Conservation (phyloP, 805 yeast genomes). For the Candida manassasensis region DNA sequence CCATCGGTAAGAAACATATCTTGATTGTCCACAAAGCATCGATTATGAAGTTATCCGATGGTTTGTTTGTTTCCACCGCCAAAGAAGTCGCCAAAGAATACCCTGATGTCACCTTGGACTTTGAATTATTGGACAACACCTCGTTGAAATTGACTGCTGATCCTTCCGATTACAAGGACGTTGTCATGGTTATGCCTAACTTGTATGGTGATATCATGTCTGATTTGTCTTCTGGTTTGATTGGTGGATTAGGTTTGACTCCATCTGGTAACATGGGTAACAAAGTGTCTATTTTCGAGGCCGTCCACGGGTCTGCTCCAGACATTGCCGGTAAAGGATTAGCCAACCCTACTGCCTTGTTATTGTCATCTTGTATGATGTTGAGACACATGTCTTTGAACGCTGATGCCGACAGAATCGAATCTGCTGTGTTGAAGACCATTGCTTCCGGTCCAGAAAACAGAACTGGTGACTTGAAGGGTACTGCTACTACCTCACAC, state of each 20-base stretch:
- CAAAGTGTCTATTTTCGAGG: conserved; percentile 96
- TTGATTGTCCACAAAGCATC: conserved; percentile 97
- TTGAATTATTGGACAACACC: conserved; percentile 93
- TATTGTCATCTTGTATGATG: conserved; percentile 97
- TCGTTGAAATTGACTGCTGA: conserved; percentile 85
- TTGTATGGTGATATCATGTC: conserved; percentile 99
- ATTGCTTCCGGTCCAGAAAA: conserved; percentile 94
- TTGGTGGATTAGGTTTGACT: conserved; percentile 98
- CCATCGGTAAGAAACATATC: conserved; percentile 82
- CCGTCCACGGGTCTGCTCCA: conserved; percentile 99
- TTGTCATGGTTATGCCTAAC: conserved; percentile 98
- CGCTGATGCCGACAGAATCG: conserved; percentile 77
- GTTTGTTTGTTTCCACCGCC: conserved; percentile 90
- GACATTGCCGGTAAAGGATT: conserved; percentile 98
- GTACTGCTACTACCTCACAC: conserved; percentile 81
- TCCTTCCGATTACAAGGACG: conserved; percentile 80
- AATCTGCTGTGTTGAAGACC: conserved; percentile 79
- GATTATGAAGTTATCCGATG: conserved; percentile 97
- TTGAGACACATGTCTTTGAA: conserved; percentile 95
- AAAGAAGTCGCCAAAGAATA: conserved; percentile 84
- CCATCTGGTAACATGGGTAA: conserved; percentile 99
- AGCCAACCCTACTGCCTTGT: conserved; percentile 97
- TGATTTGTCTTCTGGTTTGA: conserved; percentile 94
- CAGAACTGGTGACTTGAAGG: conserved; percentile 96
- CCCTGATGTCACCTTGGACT: conserved; percentile 81